These are phyloP conservation scores for Helicosporidium sp. DNA, from an alignment of 139 green algal genomes.

Conservation along the genomic window DNA sequence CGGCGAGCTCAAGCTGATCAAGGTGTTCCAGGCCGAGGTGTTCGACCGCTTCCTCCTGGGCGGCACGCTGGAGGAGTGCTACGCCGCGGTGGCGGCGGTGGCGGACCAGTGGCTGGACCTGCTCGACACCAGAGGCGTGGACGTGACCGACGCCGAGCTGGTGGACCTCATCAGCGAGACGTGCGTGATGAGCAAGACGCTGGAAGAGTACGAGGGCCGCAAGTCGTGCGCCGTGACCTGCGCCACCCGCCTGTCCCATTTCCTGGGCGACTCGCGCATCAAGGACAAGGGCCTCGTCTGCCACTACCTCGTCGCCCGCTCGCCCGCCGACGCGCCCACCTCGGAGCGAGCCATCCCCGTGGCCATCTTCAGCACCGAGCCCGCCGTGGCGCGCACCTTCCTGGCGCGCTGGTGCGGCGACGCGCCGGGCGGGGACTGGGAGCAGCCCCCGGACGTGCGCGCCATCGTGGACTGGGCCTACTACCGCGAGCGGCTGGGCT, in stretches of 20 bases:
- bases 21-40: conserved; percentile 87
- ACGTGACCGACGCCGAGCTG: conserved; percentile 78
- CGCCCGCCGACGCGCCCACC: conserved; percentile 38
- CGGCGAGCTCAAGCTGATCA: conserved; percentile 97
- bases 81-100: conserved; percentile 69
- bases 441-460: conserved; percentile 43
- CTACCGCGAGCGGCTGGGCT: conserved; percentile 76
- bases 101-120: conserved; percentile 92
- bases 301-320: conserved; percentile 33
- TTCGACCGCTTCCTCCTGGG: conserved; percentile 87
- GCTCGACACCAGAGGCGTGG: conserved; percentile 68
- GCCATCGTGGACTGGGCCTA: conserved; percentile 93
- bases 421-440: conserved; percentile 1
- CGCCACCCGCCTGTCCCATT: conserved; percentile 62
- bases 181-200: conserved; percentile 80
- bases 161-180: conserved; percentile 78
- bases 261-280: conserved; percentile 79
- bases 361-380: conserved; percentile 77
- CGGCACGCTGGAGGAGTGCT: conserved; percentile 66
- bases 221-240: conserved; percentile 81
- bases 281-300: conserved; percentile 74
- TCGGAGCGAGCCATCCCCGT: conserved; percentile 76
- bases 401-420: conserved; percentile 73
- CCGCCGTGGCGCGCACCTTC: conserved; percentile 58
- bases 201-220: conserved; percentile 84